Conservation (phyloP, 169 alveolate genomes). For the Prorocentrum cordatum region DNA sequence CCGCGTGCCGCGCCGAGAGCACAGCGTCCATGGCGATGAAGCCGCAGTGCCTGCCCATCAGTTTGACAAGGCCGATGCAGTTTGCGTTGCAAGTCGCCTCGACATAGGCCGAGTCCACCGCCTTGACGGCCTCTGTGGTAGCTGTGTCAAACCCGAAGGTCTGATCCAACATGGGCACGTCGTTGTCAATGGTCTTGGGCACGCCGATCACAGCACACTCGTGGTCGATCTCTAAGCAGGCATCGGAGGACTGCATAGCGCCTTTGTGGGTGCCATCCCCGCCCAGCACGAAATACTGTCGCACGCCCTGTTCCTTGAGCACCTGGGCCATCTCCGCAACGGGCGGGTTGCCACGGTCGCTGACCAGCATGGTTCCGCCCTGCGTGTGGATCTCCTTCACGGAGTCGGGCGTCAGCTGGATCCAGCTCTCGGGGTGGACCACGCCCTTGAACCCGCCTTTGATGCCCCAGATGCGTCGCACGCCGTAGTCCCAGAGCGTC, state of each 20-base stretch:
- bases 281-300: neutral
- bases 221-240: slow-evolving; percentile 57
- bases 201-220: slow-evolving; percentile 67
- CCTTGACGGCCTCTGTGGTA: slow-evolving; percentile 52
- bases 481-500: slow-evolving; percentile 66
- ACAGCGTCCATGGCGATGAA: slow-evolving; percentile 59
- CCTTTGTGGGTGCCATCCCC: slow-evolving; percentile 70
- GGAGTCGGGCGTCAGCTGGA: neutral
- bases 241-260: slow-evolving; percentile 52
- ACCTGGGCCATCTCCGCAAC: slow-evolving; percentile 54
- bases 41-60: slow-evolving; percentile 68
- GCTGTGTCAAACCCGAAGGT: slow-evolving; percentile 69
- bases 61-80: slow-evolving; percentile 68
- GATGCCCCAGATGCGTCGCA: slow-evolving; percentile 51
- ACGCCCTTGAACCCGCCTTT: slow-evolving; percentile 67
- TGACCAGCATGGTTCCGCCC: slow-evolving; percentile 50
- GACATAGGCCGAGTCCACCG: slow-evolving; percentile 20
- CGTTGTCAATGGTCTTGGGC: slow-evolving; percentile 69
- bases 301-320: slow-evolving; percentile 17
- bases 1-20: slow-evolving; percentile 32
- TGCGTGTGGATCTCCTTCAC: slow-evolving; percentile 40
- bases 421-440: slow-evolving; percentile 31
- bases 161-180: slow-evolving; percentile 12
- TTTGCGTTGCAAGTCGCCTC: slow-evolving; percentile 1
- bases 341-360: slow-evolving; percentile 55